Evolutionary conservation across 2,329 filamentous ascomycete species (phyloP), one percentile per base, ranked within the genome.

Genomic region (Talaromyces sp.): DNA sequence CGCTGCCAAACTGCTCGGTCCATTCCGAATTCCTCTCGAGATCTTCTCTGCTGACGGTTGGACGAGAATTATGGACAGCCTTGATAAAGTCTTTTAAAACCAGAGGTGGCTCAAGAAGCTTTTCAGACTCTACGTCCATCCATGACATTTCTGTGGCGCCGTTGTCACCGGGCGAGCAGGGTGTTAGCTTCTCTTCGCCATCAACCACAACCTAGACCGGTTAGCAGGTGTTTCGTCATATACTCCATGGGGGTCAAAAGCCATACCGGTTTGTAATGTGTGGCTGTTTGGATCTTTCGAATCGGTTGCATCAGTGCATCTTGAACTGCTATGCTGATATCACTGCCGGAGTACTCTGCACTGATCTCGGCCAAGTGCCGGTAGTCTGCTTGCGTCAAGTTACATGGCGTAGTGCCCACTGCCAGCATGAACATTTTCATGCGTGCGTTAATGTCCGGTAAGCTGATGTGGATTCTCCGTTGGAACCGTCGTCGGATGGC

Each of bases 291-390:
- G 68, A 99, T 98, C 78, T 97, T 96, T 64, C 95, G 85, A 64
- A 99, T 91, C 1, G 95, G 96, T 72, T 97, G 92, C 95, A 99
- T 99, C 44, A 99, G 81, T 0, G 95, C 95, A 73, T 96, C 91
- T 75, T 99, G 95, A 22, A 98, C 95, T 3, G 92, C 92, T 72
- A 98, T 98, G 70, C 85, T 87, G 69, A 99, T 98, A 85, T 99
- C 95, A 65, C 90, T 96, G 39, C 95, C 95, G 0, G 93, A 97
- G 77, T 96, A 99, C 0, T 95, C 95, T 63, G 98, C 93, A 57
- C 91, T 92, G 71, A 93, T 80, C 69, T 90, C 84, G 2, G 90
- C 92, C 65, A 99, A 80, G 61, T 88, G 85, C 68, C 88, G 86
- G 76, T 87, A 98, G 74, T 99, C 95, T 36, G 86, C 84, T 17